Evolutionary conservation across 306 rosid species (phyloP).

Genomic region (Betula pendula): DNA sequence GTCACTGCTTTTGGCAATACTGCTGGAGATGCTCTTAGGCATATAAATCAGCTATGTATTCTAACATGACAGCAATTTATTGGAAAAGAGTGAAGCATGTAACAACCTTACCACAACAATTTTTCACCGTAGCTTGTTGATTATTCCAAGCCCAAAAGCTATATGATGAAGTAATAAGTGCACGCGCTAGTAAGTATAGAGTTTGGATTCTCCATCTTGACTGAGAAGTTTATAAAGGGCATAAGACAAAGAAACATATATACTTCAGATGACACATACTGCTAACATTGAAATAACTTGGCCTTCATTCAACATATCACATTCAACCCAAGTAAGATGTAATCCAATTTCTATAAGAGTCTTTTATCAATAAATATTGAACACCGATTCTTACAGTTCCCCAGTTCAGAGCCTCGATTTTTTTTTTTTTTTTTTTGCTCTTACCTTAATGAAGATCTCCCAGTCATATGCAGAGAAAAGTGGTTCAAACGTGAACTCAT

Average conservation of each 20-base stretch:
- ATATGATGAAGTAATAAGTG: too few species aligned
- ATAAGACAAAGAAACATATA: background rate
- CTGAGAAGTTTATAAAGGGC: background rate
- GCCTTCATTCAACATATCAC: background rate
- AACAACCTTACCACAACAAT: background rate
- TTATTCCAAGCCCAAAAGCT: background rate
- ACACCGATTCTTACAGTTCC: background rate
- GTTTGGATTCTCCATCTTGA: too few species aligned
- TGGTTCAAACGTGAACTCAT: background rate
- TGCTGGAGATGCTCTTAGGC: too few species aligned
- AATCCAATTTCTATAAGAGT: background rate
- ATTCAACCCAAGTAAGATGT: background rate
- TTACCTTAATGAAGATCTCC: slow-evolving; percentile 8
- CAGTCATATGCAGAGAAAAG: background rate
- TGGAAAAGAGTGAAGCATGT: too few species aligned
- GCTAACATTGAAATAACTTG: background rate
- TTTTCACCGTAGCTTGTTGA: background rate
- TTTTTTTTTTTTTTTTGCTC: background rate
- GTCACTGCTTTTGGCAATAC: too few species aligned
- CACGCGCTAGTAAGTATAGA: too few species aligned
- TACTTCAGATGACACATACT: background rate
- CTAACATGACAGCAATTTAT: too few species aligned
- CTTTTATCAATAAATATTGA: background rate
- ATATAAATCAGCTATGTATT: too few species aligned
- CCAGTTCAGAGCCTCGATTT: background rate